Base-by-base conservation (phyloP, 768 basidiomycete genomes). In the Boletus pseudopeckii region DNA sequence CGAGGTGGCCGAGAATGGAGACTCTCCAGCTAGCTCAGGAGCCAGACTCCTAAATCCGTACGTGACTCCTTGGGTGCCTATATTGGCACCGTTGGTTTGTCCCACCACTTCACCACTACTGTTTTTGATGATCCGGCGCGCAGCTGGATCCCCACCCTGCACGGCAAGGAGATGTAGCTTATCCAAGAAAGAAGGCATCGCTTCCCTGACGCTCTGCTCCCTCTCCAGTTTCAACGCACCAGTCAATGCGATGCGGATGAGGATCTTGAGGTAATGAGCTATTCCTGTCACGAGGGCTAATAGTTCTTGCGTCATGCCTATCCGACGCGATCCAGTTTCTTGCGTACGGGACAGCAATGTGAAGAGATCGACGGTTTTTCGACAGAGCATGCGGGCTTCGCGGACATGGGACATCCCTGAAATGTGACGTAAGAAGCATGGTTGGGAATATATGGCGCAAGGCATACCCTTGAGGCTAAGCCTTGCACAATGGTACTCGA, bases 221-320 rank as follows among this genome's bases (percentile, higher is more conserved):
- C 94, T 80, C 72, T 99, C 97, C 32, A 99, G 80, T 73, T 93
- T 98, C 55, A 99, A 80, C 5, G 94, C 92, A 7, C 94, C 95
- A 0, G 97, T 98, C 43, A 99, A 77, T 3, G 97, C 94, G 57
- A 99, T 98, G 47, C 97, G 89, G 59, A 99, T 99, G 50, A 99
- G 84, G 72, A 99, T 98, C 77, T 99, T 99, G 67, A 99, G 86
- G 72, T 99, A 98, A 72, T 99, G 97, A 6, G 97, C 97, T 34
- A 99, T 80, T n/a, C 97, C 96, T 0, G 97, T 99, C 58, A 99
- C 97, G 45, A 99, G 84, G 17, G 95, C 93, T 34, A 98, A 84
- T 13, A 99, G 77, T 63, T 98, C 97, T 72, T 98, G 92, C 17
- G 95, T 98, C 86, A 98, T 95, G 48, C 90, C 91, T 85, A 93